Conservation (phyloP, 2,329 filamentous ascomycete genomes). For the Grosmannia penicillata region DNA sequence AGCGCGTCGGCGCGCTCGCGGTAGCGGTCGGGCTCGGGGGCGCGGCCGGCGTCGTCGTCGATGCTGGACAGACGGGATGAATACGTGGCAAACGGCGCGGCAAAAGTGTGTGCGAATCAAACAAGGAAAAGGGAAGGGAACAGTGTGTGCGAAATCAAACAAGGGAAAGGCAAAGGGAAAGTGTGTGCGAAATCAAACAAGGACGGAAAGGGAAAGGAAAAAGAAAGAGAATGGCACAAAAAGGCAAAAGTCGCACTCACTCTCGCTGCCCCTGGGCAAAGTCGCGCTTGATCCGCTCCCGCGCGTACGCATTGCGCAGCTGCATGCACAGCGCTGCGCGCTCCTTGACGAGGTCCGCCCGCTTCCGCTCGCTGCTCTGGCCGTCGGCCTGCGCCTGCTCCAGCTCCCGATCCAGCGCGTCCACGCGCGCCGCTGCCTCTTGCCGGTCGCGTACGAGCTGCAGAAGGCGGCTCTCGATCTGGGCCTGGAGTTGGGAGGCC, state of each 20-base stretch:
- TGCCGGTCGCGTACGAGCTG: neutral
- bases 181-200: neutral
- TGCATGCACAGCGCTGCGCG: conserved; percentile 30
- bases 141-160: no score
- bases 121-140: no score
- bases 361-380: neutral
- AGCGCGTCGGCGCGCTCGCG: conserved; percentile 37
- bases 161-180: no score
- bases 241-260: conserved; percentile 12
- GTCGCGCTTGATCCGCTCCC: conserved; percentile 37
- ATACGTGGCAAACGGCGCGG: no score
- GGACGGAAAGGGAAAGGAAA: neutral
- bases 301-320: conserved; percentile 40
- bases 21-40: conserved; percentile 45
- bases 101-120: no score
- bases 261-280: conserved; percentile 46
- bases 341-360: conserved; percentile 8
- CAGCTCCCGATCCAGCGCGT: conserved; percentile 14
- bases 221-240: neutral
- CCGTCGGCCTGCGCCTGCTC: conserved; percentile 11
- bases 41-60: conserved; percentile 34
- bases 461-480: conserved; percentile 18
- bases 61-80: conserved; percentile 25
- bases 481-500: no score
- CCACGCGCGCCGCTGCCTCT: conserved; percentile 13